Base-by-base conservation (phyloP, 176 grass and related monocot genomes). In the Puya raimondii region DNA sequence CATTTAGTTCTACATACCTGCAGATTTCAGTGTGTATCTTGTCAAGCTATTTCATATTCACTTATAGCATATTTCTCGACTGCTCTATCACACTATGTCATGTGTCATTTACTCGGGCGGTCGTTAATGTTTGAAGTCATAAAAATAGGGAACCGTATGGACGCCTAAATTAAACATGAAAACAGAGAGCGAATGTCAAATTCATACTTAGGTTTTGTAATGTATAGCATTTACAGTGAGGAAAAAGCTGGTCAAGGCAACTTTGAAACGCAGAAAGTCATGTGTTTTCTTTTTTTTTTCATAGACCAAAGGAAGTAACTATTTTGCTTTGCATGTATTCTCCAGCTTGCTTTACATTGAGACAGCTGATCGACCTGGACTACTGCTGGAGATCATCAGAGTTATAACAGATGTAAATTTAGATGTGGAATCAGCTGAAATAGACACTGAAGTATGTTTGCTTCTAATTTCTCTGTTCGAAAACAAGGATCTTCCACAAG, bases 401-500 rank as follows among this genome's bases (percentile, higher is more conserved):
- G 84, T 99, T 51, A 86, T 99, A 13, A 33, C 78, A 11, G 89
- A 99, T 50, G 80, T 80, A n/a, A 99, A 93, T 57, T 25, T 93
- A 75, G 82, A 88, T 70, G 89, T 99, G 64, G 89, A 93, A 78
- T 99, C 94, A 77, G 90, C 89, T 69, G 94, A 99, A 66, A 93
- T 99, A 74, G 89, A 99, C 54, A 99, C 94, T 69, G 89, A 97
- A 74, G 94, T 97, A 81, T 67, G 74, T 25, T 13, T 71, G 10
- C 12, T 68, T 83, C 9, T 15, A 12, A 23, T 56, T 26, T 48
- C 14, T 74, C 72, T 52, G 22, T 17, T 51, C 47, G 26, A 56
- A 18, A 63, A 48, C 20, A 61, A 2, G 16, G 7, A 18, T 61
- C 10, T 61, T 16, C 56, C 56, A 18, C 7, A 53, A 42, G 16